Evolutionary conservation across 2,329 filamentous ascomycete genomes (phyloP), one percentile per base, ranked within the genome.

Genomic region (Xylariomycetidae sp.): DNA sequence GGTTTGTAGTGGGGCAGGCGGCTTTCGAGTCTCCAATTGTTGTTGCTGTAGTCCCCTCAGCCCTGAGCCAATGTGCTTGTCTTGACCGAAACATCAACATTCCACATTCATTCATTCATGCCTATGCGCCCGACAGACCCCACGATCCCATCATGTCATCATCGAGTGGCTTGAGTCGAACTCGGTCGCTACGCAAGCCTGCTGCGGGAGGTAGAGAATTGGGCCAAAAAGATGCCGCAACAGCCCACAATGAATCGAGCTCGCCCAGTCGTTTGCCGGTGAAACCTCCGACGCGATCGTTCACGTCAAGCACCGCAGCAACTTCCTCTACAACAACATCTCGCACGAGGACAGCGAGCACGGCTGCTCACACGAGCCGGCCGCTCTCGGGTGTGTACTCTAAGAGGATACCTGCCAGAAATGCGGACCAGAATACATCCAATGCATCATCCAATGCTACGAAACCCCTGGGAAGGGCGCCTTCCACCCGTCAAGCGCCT

Each of bases 231-330:
- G 36, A 42, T 29, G 38, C 33, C 12, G 42, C 44, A 16, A 31
- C 46, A 35, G 27, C 40, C 33, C 40, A 44, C 27, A 46, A 27
- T 30, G 53, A 55, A 25, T 36, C 50, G 16, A 58, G 64, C 13
- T 74, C 71, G 8, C 70, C 72, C 2, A 75, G 66, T 48, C 64
- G 70, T 25, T 57, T 75, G 19, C 70, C 70, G 25, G 51, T 68
- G 44, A 73, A 70, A 48, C 67, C 66, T 19, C 44, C 51, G 30
- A 52, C 58, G 16, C 54, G 62, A 25, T 55, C 56, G 14, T 45
- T 54, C 25, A 58, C 60, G 9, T 42, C 54, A 6, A 47, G 33
- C 13, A 22, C 42, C 6, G 25, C 48, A 15, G 13, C 38, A n/a
- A n/a, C n/a, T n/a, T n/a, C n/a, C n/a, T n/a, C n/a, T n/a, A n/a